These are phyloP conservation scores for Fraxinus greggii DNA, from an alignment of 305 asterid species.

Conservation along the genomic window DNA sequence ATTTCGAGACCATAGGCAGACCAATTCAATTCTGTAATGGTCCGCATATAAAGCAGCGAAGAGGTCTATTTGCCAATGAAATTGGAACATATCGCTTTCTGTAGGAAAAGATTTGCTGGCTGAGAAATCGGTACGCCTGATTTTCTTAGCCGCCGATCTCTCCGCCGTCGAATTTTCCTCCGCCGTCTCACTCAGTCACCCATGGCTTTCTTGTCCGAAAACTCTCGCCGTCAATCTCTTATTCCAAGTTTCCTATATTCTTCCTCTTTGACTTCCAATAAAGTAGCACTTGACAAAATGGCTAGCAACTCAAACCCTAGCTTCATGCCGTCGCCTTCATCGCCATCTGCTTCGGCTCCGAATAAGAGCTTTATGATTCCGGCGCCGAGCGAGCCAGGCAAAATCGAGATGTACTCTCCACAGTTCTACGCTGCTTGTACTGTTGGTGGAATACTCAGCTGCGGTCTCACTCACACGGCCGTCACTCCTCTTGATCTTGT, in stretches of 20 bases:
- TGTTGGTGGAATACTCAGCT: constrained; percentile 83
- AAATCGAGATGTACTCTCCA: constrained; percentile 82
- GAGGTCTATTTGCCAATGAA: not conserved
- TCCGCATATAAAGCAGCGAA: constrained; percentile 21
- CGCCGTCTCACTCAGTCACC: not conserved
- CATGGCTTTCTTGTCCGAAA: constrained; percentile 49
- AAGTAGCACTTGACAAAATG: constrained; percentile 31
- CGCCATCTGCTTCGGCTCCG: constrained; percentile 5
- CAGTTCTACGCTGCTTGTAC: constrained; percentile 86
- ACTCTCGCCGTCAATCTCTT: constrained; percentile 62
- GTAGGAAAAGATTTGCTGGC: constrained; percentile 2
- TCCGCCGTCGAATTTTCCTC: not conserved
- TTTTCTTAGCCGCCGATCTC: constrained; percentile 22
- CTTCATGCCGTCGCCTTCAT: constrained; percentile 21
- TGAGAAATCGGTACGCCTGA: constrained; percentile 21
- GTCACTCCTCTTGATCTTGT: constrained; percentile 97
- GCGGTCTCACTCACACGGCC: constrained; percentile 92
- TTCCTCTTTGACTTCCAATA: constrained; percentile 44
- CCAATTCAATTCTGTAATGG: not conserved
- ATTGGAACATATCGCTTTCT: constrained; percentile 20
- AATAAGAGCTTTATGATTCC: constrained; percentile 49
- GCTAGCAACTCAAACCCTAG: constrained; percentile 27
- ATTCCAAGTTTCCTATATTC: constrained; percentile 68
- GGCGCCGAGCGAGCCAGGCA: constrained; percentile 73
- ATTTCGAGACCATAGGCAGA: not conserved